These are phyloP conservation scores for Tulasnella sp. DNA, from an alignment of 768 basidiomycete species.

Conservation along the genomic window DNA sequence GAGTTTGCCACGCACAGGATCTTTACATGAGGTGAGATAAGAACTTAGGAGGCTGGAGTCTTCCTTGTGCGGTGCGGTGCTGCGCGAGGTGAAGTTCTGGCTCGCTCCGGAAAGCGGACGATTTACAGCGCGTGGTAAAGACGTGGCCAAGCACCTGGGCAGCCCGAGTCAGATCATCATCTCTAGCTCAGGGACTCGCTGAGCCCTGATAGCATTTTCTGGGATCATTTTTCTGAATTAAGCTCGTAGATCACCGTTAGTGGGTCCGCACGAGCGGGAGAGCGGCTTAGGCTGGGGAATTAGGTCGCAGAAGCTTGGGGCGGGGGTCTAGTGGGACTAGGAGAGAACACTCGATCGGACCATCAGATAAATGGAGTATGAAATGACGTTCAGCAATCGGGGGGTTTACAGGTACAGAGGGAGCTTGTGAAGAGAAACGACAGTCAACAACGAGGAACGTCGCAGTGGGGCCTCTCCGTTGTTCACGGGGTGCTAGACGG, in stretches of 20 bases:
- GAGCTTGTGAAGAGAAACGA: background rate
- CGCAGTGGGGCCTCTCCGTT: background rate
- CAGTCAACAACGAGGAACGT: background rate
- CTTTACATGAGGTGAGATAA: conserved; percentile 1
- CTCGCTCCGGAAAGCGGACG: background rate
- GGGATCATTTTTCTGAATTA: background rate
- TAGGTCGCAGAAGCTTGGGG: too few species aligned
- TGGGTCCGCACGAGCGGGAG: background rate
- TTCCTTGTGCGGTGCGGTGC: background rate
- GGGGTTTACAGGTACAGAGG: background rate
- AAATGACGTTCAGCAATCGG: background rate
- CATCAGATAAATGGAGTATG: background rate
- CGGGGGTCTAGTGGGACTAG: too few species aligned
- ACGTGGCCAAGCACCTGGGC: conserved; percentile 10
- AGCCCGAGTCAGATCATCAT: conserved; percentile 1
- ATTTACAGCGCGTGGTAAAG: background rate
- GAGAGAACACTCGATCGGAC: background rate
- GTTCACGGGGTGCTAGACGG: background rate
- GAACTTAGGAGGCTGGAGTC: background rate
- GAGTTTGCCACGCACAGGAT: background rate
- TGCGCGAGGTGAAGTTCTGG: background rate
- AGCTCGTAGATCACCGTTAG: background rate
- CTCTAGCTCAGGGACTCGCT: background rate
- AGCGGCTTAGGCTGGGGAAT: too few species aligned
- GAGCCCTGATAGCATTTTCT: background rate